A percentile compares a stretch with the other conserved stretches of the same genome.
phyloP scores from a whole-genome alignment of 2,329 filamentous ascomycete genomes.

The Fusarium foetens region DNA sequence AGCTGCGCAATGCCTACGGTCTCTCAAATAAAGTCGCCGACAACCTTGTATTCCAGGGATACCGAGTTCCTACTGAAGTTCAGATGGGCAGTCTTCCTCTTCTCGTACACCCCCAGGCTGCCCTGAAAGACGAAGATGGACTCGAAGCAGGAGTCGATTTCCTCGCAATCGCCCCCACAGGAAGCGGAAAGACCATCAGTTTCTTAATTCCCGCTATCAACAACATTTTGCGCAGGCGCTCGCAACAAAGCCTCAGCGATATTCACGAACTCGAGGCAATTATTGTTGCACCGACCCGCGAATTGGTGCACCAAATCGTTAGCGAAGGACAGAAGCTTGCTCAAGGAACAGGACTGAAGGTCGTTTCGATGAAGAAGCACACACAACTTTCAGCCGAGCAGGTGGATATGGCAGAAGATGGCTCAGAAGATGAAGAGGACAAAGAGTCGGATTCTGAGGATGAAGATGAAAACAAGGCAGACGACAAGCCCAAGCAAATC shows the following conservation, averaged over 20 bases:
- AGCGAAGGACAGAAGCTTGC: conserved; percentile 88
- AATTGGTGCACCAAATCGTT: conserved; percentile 81
- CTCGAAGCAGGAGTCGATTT: conserved; percentile 70
- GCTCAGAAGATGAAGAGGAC: conserved; percentile 54
- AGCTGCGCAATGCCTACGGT: conserved; percentile 76
- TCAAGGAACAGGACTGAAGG: conserved; percentile 78
- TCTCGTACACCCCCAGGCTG: conserved; percentile 69
- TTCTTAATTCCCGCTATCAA: conserved; percentile 91
- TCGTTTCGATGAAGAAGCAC: conserved; percentile 86
- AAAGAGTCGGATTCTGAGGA: conserved; percentile 53
- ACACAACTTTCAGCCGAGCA: conserved; percentile 72
- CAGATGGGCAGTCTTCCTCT: conserved; percentile 88
- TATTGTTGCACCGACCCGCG: conserved; percentile 81
- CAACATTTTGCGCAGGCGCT: conserved; percentile 70
- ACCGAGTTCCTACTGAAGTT: conserved; percentile 89
- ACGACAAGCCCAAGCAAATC: conserved; percentile 44
- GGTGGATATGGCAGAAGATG: conserved; percentile 51
- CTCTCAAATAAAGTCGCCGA: conserved; percentile 78
- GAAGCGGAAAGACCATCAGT: conserved; percentile 94
- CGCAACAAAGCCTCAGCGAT: conserved; percentile 53
- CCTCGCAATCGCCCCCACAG: conserved; percentile 89
- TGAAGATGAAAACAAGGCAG: conserved; percentile 36
- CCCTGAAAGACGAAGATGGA: conserved; percentile 54
- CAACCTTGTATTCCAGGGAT: conserved; percentile 87
- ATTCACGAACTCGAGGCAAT: conserved; percentile 70